Evolutionary conservation across 2,329 filamentous ascomycete species (phyloP).

Genomic region (Alternaria longipes): DNA sequence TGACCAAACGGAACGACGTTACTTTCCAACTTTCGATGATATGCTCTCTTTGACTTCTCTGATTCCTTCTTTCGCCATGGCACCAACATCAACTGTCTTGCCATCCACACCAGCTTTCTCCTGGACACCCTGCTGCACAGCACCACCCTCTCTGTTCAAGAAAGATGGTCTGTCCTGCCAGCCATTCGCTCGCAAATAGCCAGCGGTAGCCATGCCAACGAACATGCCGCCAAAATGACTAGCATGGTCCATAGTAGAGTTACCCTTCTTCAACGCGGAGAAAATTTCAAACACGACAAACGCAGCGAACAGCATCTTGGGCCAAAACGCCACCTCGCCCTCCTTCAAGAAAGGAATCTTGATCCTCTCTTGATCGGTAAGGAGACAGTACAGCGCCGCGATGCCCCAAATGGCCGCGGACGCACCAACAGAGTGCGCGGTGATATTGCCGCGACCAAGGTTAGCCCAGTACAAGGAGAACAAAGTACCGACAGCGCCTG

Average conservation of each 20-base stretch:
- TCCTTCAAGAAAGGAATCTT: slow-evolving; percentile 46
- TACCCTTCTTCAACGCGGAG: slow-evolving; percentile 21
- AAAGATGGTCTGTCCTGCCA: slow-evolving; percentile 27
- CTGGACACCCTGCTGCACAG: slow-evolving; percentile 16
- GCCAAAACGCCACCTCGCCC: slow-evolving; percentile 38
- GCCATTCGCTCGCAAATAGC: slow-evolving; percentile 38
- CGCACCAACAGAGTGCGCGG: slow-evolving; percentile 44
- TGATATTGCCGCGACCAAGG: slow-evolving; percentile 38
- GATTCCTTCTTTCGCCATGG: slow-evolving; percentile 32
- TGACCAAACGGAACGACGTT: not conserved
- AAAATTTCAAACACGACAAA: slow-evolving; percentile 40
- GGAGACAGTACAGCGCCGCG: slow-evolving; percentile 38
- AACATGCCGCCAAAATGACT: slow-evolving; percentile 50
- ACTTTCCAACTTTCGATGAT: not conserved
- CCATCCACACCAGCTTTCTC: slow-evolving; percentile 17
- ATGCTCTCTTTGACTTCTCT: slow-evolving; percentile 21
- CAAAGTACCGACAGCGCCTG: slow-evolving; percentile 47
- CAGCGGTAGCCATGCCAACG: slow-evolving; percentile 36
- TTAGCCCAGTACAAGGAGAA: slow-evolving; percentile 46
- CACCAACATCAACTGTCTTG: slow-evolving; percentile 38
- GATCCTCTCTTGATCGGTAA: slow-evolving; percentile 44
- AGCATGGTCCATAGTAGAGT: slow-evolving; percentile 43
- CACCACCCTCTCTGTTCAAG: not conserved
- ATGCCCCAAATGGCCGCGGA: slow-evolving; percentile 49
- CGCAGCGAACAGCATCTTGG: slow-evolving; percentile 39